Evolutionary conservation across 208 protist genomes (phyloP), one percentile per base, ranked within the genome.

Genomic region (Acanthamoeba healyi): DNA sequence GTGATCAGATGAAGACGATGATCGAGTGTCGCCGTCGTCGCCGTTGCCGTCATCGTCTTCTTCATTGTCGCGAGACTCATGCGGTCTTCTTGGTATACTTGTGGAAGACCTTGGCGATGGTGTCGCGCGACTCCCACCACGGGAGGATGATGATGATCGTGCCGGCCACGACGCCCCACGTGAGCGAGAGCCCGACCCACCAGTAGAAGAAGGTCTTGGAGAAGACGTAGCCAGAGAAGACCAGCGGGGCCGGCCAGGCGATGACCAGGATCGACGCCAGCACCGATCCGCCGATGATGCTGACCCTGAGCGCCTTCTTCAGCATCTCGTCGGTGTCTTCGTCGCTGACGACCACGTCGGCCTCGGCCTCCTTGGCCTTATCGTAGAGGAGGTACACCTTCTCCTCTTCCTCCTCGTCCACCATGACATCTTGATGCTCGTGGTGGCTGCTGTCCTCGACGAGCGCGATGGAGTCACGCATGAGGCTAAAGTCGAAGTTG

Each of bases 211-310:
- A 94, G 51, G n/a, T 24, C 72, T 90, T 86, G n/a, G 92, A 94
- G 72, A 94, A 94, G 29, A 94, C 92, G 26, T 72, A 61, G n/a
- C 61, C 92, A 0, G 92, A 72, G 61, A 90, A 15, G 42, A 58
- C 61, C 19, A 86, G 36, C 32, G 65, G 72, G 9, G 79, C 61
- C 14, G 92, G 92, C 72, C 63, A 94, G 15, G 86, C 38, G 72
- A 94, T 94, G 36, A 94, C 92, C 22, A 94, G 38, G 29, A 94
- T 46, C 29, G 79, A 32, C 19, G 89, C 51, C 36, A 94, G 51
- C 9, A 70, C 89, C 54, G 82, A 56, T 10, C 89, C 89, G 32
- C 65, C 65, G 65, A 74, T 74, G 65, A 74, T 74, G 65, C 65
- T 74, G 29, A 74, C 65, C 36, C 22, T 34, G 17, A 74, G 65